Evolutionary conservation across 2,329 filamentous ascomycete species (phyloP), one percentile per base, ranked within the genome.

Genomic region (Ustulina deusta): DNA sequence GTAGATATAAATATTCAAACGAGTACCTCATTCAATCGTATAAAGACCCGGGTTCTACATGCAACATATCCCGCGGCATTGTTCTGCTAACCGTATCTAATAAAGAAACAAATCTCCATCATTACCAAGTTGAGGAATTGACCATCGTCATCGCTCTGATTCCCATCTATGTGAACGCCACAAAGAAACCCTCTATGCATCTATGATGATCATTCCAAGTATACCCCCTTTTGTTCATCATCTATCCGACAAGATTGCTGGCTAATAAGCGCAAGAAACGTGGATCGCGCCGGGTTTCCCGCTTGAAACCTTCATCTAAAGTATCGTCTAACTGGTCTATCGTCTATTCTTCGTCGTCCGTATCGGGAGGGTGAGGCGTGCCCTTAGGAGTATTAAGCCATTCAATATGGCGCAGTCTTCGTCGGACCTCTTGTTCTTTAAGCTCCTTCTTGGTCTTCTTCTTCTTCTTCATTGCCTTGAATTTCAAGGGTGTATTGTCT

Each of bases 401-500:
- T 79, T 91, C 87, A 74, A 92, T 91, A 81, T 99, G 94, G 75
- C 96, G 89, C 81, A 98, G 84, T 74, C 96, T 87, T 73, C 95
- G 89, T 71, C 97, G 87, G 49, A 92, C 91, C 82, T 98, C 95
- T 22, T 92, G 87, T 80, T 99, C 96, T 88, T 99, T 99, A 79
- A 94, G 74, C 81, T 99, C 94, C 82, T 94, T 94, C 85, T 97
- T 93, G 65, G 96, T 99, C 89, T 96, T 89, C 93, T 99, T 99
- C 90, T 95, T 97, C 93, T 97, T 97, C 87, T 94, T 96, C 81
- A 87, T 89, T 10, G 92, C 86, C 80, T 87, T 89, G 90, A 99
- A 99, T 84, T 97, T 95, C 86, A 99, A 88, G 68, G 80, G 91
- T 80, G 76, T 85, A 68, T 89, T 89, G 74, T 96, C 94, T 81